Evolutionary conservation across 495 filamentous ascomycete species (phyloP).

Genomic region (Hypoxylon cercidicola): DNA sequence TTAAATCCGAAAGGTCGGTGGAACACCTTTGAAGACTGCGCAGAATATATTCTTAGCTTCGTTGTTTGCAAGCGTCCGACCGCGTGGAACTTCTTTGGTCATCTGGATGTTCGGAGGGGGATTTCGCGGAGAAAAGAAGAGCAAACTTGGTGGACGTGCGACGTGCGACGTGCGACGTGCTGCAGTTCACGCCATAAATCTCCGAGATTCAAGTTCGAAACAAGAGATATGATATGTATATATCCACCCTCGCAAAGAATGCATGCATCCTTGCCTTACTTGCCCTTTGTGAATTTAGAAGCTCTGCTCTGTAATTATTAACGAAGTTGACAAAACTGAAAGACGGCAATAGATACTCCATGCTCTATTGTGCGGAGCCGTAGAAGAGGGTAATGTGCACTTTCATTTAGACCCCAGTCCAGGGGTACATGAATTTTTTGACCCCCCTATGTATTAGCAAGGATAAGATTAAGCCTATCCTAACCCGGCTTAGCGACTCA

Average conservation of each 20-base stretch:
- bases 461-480: constrained; percentile 18
- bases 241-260: constrained; percentile 14
- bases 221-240: constrained; percentile 21
- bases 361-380: constrained; percentile 4
- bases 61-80: background rate
- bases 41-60: background rate
- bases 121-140: background rate
- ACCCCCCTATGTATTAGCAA: constrained; percentile 8
- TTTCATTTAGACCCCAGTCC: constrained; percentile 29
- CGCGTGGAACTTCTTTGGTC: no score
- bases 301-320: no score
- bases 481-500: constrained; percentile 16
- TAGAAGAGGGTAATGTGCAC: background rate
- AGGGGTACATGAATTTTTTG: constrained; percentile 28
- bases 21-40: background rate
- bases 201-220: constrained; percentile 36
- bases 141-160: constrained; percentile 11
- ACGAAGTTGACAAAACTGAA: no score
- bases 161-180: constrained; percentile 15
- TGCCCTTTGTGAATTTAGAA: background rate
- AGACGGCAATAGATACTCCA: background rate
- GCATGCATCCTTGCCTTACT: constrained; percentile 1
- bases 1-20: background rate
- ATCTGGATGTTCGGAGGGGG: background rate
- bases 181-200: constrained; percentile 39